phyloP scores from a whole-genome alignment of 1,139 yeast genomes.

The Suhomyces coccinellae region DNA sequence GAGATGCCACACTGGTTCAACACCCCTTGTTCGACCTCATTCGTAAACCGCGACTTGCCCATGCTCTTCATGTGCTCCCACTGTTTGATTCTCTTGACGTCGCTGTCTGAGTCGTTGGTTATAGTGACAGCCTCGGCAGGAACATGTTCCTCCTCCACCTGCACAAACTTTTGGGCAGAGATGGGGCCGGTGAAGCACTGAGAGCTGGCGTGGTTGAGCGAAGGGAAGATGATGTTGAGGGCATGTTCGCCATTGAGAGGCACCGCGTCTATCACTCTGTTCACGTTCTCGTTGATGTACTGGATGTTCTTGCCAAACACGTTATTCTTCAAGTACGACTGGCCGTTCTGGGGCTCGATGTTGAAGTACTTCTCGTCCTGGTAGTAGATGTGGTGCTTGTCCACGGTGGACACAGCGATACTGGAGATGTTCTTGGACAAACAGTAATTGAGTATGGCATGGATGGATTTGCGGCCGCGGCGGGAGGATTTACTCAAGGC shows the following conservation, averaged over 20 bases:
- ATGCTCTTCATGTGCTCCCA: slow-evolving; percentile 1
- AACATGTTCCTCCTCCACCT: slow-evolving; percentile 6
- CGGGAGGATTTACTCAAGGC: slow-evolving; percentile 5
- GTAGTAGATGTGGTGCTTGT: slow-evolving; percentile 33
- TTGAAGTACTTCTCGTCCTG: slow-evolving; percentile 32
- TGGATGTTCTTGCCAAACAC: slow-evolving; percentile 27
- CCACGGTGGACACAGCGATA: slow-evolving; percentile 30
- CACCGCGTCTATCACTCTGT: slow-evolving; percentile 12
- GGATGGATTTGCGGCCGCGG: slow-evolving; percentile 8
- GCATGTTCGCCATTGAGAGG: slow-evolving; percentile 11
- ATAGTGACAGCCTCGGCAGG: neutral
- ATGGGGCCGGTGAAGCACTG: slow-evolving; percentile 22
- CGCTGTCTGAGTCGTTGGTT: neutral
- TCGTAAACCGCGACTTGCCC: slow-evolving; percentile 1
- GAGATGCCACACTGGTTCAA: slow-evolving; percentile 24
- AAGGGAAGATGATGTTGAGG: slow-evolving; percentile 35
- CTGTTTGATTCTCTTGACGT: slow-evolving; percentile 4
- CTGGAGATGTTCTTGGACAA: slow-evolving; percentile 29
- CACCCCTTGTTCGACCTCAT: slow-evolving; percentile 2
- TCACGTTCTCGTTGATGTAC: slow-evolving; percentile 28
- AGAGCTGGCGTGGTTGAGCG: slow-evolving; percentile 30
- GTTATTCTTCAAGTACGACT: slow-evolving; percentile 21
- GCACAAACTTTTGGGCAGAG: slow-evolving; percentile 1
- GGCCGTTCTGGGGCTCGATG: slow-evolving; percentile 15
- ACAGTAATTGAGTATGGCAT: slow-evolving; percentile 11